Evolutionary conservation across 768 basidiomycete species (phyloP).

Genomic region (Russula earlei): DNA sequence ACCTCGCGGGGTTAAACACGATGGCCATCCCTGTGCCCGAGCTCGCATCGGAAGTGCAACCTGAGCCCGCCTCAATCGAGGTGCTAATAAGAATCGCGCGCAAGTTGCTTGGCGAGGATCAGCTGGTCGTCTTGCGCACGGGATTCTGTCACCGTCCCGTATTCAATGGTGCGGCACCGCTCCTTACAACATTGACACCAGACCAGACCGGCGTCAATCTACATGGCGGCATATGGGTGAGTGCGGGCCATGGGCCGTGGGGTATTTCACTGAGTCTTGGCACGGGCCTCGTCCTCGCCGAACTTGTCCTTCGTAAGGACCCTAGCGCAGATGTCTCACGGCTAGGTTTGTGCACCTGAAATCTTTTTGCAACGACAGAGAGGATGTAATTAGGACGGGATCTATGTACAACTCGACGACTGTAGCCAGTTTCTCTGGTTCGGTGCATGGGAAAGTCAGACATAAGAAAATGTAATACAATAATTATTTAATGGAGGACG

Average conservation of each 20-base stretch:
- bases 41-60: constrained; percentile 20
- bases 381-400: background rate
- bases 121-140: constrained; percentile 22
- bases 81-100: constrained; percentile 13
- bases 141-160: constrained; percentile 32
- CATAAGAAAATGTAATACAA: background rate
- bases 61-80: constrained; percentile 7
- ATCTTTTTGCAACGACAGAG: background rate
- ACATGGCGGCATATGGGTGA: constrained; percentile 25
- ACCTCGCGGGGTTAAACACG: constrained; percentile 28
- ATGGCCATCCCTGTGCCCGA: constrained; percentile 21
- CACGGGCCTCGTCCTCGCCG: constrained; percentile 26
- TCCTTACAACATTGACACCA: constrained; percentile 25
- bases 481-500: background rate
- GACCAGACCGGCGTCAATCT: constrained; percentile 24
- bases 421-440: background rate
- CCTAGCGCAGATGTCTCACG: constrained; percentile 24
- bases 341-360: background rate
- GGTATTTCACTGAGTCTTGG: constrained; percentile 28
- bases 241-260: constrained; percentile 34
- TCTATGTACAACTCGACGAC: background rate
- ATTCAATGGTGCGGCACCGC: constrained; percentile 25
- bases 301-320: constrained; percentile 24
- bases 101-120: constrained; percentile 17
- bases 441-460: background rate